Evolutionary conservation across 441 rosid species (phyloP), one percentile per base, ranked within the genome.

Genomic region (Corymbia calophylla): DNA sequence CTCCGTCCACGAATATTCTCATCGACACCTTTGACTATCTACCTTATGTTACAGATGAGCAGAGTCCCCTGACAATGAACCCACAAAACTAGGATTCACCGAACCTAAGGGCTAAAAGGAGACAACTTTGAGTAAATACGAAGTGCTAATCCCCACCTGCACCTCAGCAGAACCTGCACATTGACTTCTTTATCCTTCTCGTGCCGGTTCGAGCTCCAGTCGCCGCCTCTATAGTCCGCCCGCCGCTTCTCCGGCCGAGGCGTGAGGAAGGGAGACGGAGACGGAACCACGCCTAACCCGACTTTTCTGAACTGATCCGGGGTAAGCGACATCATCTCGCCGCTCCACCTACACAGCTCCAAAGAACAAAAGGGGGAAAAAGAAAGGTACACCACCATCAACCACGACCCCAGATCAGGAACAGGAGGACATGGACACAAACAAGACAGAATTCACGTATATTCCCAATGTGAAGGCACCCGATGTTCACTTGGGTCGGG

Each of bases 191-290:
- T 97, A 29, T 95, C 98, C 92, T 94, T 94, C 23, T 98, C 99
- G 51, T 91, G 96, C 64, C 99, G 96, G 85, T 44, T 93, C 13
- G 91, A 89, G 91, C 89, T 89, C 95, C 95, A 93, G 9, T 96
- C 97, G 17, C 92, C 64, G 5, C 91, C 91, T 89, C 95, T 93
- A 4, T 94, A 93, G 81, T 97, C 99, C 2, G 87, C 90, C 25
- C 99, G 96, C 86, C 98, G 96, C 88, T 98, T 91, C 92, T 98
- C 99, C 4, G 95, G 98, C 1, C 99, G 96, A 39, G 99, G 99
- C 54, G 99, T 98, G 88, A 96, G 91, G 91, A 98, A 98, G 44
- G 99, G 99, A 44, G 94, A 82, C 10, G 99, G 99, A 90, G 99
- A 96, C 18, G 99, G 94, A 8, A 90, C 88, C 84, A 98, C 90